Evolutionary conservation across 2,329 filamentous ascomycete species (phyloP).

Genomic region (Magnaporthiopsis rhizophila): DNA sequence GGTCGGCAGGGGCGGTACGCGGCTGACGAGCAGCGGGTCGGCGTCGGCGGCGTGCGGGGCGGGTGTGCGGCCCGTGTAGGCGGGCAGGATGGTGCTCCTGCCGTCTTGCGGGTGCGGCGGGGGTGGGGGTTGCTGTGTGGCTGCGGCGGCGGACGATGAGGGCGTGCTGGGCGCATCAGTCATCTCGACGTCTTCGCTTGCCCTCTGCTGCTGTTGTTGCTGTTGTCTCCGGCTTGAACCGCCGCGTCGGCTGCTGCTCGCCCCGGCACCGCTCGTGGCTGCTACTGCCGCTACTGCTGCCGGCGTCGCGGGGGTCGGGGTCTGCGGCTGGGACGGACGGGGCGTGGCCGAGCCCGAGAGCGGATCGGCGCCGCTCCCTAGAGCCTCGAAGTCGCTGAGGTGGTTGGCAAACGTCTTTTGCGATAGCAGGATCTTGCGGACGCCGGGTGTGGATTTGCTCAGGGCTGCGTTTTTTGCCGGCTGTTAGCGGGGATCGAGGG

Average conservation of each 20-base stretch:
- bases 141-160: conserved; percentile 3
- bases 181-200: conserved; percentile 30
- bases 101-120: conserved; percentile 6
- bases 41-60: conserved; percentile 38
- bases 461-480: conserved; percentile 22
- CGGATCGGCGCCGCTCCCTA: conserved; percentile 34
- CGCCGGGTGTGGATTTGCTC: conserved; percentile 57
- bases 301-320: not conserved
- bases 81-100: conserved; percentile 26
- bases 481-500: no score
- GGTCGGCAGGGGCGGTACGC: conserved; percentile 49
- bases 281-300: conserved; percentile 24
- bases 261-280: not conserved
- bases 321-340: conserved; percentile 14
- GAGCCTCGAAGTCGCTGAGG: conserved; percentile 69
- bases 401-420: conserved; percentile 81
- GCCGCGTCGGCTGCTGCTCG: conserved; percentile 6
- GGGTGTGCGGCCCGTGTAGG: conserved; percentile 24
- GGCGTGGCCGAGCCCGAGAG: conserved; percentile 21
- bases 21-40: conserved; percentile 50
- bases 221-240: not conserved
- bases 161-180: conserved; percentile 20
- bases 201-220: conserved; percentile 1
- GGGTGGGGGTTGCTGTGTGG: not conserved
- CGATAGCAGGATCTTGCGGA: conserved; percentile 69